Evolutionary conservation across 2,329 filamentous ascomycete species (phyloP).

Genomic region (Amylocarpus encephaloides): DNA sequence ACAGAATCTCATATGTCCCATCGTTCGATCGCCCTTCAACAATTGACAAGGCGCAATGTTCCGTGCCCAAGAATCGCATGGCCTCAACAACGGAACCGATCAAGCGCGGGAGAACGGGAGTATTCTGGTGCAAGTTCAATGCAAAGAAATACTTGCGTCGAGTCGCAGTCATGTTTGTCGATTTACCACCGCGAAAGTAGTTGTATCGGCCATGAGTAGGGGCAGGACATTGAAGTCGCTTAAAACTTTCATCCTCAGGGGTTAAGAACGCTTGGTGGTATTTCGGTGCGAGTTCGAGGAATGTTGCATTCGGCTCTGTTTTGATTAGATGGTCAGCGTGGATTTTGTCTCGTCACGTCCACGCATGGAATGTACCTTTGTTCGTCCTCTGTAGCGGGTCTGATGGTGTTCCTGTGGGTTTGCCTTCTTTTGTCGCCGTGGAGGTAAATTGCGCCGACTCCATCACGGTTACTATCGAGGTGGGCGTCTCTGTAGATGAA

Average conservation of each 20-base stretch:
- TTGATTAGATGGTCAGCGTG: too few relatives aligned
- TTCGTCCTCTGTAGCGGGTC: too few relatives aligned
- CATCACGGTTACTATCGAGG: too few relatives aligned
- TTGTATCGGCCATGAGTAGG: constrained; percentile 8
- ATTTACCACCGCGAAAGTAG: constrained; percentile 7
- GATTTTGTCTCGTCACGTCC: too few relatives aligned
- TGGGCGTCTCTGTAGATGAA: too few relatives aligned
- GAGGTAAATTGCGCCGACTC: too few relatives aligned
- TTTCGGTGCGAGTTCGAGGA: neutral
- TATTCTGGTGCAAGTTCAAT: constrained; percentile 43
- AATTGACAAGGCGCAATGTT: constrained; percentile 47
- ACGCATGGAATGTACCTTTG: too few relatives aligned
- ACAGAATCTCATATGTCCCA: constrained; percentile 46
- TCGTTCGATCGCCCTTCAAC: constrained; percentile 51
- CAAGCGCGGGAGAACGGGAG: constrained; percentile 42
- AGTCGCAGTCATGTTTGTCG: neutral
- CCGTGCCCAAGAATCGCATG: constrained; percentile 43
- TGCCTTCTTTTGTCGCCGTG: too few relatives aligned
- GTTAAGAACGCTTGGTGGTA: constrained; percentile 1
- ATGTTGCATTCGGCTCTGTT: neutral
- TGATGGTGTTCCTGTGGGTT: too few relatives aligned
- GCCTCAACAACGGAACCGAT: constrained; percentile 46
- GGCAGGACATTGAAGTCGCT: constrained; percentile 7
- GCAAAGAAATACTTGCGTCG: constrained; percentile 43
- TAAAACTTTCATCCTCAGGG: constrained; percentile 3